Percentiles rank a stretch among this genome's conserved stretches.
Evolutionary conservation across 345 rosid genomes (phyloP).

Genomic region (Ailanthus altissimus): DNA sequence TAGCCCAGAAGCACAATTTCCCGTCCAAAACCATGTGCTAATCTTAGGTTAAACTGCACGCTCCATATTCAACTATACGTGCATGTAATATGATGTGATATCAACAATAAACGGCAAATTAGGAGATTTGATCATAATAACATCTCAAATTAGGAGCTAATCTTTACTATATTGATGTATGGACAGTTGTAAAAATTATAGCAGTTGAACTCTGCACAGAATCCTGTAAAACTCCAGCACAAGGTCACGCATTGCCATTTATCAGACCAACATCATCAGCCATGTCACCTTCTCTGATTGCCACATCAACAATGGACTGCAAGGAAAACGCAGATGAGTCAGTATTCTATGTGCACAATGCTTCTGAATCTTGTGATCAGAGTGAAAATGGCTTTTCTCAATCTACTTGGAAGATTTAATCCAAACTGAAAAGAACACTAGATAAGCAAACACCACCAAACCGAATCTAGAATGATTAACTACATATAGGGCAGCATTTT

Average conservation of each 20-base stretch:
- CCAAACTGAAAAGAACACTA: background rate
- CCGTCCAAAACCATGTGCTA: slow-evolving; percentile 6
- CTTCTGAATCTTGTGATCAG: background rate
- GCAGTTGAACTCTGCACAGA: background rate
- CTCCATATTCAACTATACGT: background rate
- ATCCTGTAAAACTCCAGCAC: background rate
- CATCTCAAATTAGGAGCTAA: background rate
- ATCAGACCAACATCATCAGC: slow-evolving; percentile 41
- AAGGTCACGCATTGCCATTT: slow-evolving; percentile 31
- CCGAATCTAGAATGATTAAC: background rate
- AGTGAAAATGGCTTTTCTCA: background rate
- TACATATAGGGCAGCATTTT: background rate
- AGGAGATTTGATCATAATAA: background rate
- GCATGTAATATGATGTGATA: background rate
- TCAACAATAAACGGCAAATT: background rate
- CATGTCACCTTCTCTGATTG: slow-evolving; percentile 35
- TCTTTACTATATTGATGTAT: background rate
- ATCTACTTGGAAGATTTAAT: background rate
- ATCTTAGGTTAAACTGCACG: too few species aligned
- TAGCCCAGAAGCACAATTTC: background rate
- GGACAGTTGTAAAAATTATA: background rate
- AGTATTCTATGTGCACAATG: background rate
- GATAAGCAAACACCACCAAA: background rate
- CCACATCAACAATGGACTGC: slow-evolving; percentile 59
- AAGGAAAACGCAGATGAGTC: slow-evolving; percentile 1